phyloP scores from a whole-genome alignment of 192 early-diverging fungal genomes.

The Cladochytrium replicatum region DNA sequence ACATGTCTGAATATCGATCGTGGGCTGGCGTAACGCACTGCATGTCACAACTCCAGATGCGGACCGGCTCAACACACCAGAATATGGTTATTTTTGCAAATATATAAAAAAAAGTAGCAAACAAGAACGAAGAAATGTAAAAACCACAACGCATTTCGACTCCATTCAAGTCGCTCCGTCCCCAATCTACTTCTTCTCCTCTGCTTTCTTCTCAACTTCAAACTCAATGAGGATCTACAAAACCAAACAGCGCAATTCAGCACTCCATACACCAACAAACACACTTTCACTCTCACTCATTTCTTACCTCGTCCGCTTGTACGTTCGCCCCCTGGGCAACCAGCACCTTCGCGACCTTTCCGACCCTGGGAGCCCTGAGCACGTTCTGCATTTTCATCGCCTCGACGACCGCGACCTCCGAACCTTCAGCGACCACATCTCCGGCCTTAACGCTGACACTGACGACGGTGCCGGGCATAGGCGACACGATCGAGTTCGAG shows the following conservation, averaged over 20 bases:
- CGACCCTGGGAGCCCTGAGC: conserved; percentile 62
- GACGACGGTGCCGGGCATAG: conserved; percentile 89
- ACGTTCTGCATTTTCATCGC: conserved; percentile 99
- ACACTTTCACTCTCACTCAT: neutral
- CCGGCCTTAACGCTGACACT: conserved; percentile 70
- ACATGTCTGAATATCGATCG: too few relatives aligned
- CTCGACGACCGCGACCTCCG: conserved; percentile 78
- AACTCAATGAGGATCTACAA: neutral
- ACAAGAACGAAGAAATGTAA: too few relatives aligned
- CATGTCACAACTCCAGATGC: too few relatives aligned
- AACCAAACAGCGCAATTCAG: neutral
- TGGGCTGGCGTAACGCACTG: too few relatives aligned
- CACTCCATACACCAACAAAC: neutral
- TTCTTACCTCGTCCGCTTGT: conserved; percentile 51
- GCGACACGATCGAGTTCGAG: conserved; percentile 62
- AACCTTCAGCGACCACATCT: conserved; percentile 70
- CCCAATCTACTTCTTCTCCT: too few relatives aligned
- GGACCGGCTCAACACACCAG: too few relatives aligned
- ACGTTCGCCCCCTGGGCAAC: conserved; percentile 67
- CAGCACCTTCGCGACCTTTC: conserved; percentile 66
- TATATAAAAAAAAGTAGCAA: too few relatives aligned
- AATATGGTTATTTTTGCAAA: too few relatives aligned
- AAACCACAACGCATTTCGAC: too few relatives aligned
- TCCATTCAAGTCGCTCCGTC: too few relatives aligned
- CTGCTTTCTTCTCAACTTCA: neutral